Percentiles rank a stretch among this genome's conserved stretches.
Conservation (phyloP, 768 basidiomycete species). For the Neoboletus subvelutipes region DNA sequence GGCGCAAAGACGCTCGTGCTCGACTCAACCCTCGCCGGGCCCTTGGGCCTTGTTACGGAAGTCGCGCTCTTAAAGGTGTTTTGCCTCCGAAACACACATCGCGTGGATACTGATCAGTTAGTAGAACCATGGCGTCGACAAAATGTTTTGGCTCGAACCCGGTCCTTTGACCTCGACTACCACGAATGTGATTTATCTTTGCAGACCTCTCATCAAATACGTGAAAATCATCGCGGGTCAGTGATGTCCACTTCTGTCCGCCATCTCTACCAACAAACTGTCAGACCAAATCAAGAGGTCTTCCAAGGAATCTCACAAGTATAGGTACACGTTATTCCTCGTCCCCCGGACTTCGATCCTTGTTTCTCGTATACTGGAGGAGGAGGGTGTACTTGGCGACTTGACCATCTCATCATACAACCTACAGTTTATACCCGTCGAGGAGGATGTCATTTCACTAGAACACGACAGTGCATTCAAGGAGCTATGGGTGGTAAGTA, state of each 20-base stretch:
- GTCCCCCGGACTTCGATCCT: constrained; percentile 87
- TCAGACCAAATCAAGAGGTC: constrained; percentile 91
- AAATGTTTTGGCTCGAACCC: constrained; percentile 98
- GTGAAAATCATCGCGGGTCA: constrained; percentile 91
- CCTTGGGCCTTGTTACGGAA: constrained; percentile 93
- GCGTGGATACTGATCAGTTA: constrained; percentile 7
- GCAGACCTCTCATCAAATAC: constrained; percentile 79
- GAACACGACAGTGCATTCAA: constrained; percentile 84
- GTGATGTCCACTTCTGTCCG: constrained; percentile 10
- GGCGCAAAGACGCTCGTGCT: constrained; percentile 97
- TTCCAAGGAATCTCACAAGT: constrained; percentile 64
- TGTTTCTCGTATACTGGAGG: constrained; percentile 83
- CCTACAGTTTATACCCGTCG: constrained; percentile 91
- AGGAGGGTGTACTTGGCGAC: constrained; percentile 98
- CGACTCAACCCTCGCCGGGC: constrained; percentile 83
- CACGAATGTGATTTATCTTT: constrained; percentile 90
- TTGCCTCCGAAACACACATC: neutral
- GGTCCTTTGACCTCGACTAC: constrained; percentile 83
- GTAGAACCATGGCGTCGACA: constrained; percentile 98
- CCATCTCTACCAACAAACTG: constrained; percentile 23
- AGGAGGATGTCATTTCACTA: constrained; percentile 88
- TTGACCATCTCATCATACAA: constrained; percentile 84
- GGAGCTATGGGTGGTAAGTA: constrained; percentile 86
- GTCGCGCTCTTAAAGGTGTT: constrained; percentile 86
- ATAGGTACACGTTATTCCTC: constrained; percentile 83